Conservation (phyloP, 2,329 filamentous ascomycete species). For the Neonectria neomacrospora region DNA sequence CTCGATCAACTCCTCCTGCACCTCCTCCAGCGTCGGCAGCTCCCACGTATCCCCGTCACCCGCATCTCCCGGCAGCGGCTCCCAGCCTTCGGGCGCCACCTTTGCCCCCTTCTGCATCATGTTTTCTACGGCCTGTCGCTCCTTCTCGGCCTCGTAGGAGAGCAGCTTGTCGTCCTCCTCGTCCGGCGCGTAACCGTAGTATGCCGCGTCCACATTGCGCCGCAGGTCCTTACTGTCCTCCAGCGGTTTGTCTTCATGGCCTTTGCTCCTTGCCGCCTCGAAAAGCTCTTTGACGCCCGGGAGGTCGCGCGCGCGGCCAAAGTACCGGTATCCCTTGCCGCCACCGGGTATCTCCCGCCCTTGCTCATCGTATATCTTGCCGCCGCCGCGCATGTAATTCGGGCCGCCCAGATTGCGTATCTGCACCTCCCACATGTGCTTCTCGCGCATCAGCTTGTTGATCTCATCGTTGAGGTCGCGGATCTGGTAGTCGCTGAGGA, state of each 20-base stretch:
- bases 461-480: constrained; percentile 99
- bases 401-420: constrained; percentile 96
- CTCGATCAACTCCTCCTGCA: constrained; percentile 93
- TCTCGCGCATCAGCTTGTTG: constrained; percentile 98
- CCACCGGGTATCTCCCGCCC: constrained; percentile 77
- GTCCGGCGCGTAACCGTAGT: constrained; percentile 94
- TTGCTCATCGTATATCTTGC: constrained; percentile 77
- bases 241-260: constrained; percentile 69
- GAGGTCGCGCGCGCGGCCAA: constrained; percentile 87
- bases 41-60: constrained; percentile 87
- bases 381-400: constrained; percentile 88
- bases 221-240: constrained; percentile 76
- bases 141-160: constrained; percentile 83
- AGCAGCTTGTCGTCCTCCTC: constrained; percentile 88
- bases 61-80: constrained; percentile 84
- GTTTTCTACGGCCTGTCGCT: constrained; percentile 80
- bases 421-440: constrained; percentile 98
- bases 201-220: constrained; percentile 87
- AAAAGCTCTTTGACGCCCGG: constrained; percentile 98
- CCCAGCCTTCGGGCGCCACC: constrained; percentile 76
- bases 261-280: constrained; percentile 75
- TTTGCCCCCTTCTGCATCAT: constrained; percentile 68
- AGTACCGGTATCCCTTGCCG: constrained; percentile 94
- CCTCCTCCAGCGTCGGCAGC: constrained; percentile 87
- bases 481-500: constrained; percentile 96